These are phyloP conservation scores for Sarcodon aspratus DNA, from an alignment of 768 basidiomycete species.

Conservation along the genomic window DNA sequence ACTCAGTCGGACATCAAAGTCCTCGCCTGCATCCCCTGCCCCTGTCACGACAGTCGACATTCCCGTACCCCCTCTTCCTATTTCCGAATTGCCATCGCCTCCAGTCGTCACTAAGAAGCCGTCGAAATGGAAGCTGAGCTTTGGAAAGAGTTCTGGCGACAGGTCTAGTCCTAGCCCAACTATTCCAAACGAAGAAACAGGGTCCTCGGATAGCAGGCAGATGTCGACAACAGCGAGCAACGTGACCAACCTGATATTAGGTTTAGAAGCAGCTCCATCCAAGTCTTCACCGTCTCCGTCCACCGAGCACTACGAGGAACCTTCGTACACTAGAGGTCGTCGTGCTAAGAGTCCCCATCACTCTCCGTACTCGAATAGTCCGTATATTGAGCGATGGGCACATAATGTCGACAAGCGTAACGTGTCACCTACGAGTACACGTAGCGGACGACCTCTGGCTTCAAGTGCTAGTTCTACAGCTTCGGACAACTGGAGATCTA, in stretches of 20 bases:
- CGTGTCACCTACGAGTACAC: conserved; percentile 44
- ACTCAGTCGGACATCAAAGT: conserved; percentile 49
- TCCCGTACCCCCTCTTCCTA: neutral
- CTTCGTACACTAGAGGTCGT: conserved; percentile 6
- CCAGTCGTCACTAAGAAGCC: conserved; percentile 59
- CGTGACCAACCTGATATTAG: conserved; percentile 67
- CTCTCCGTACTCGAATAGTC: conserved; percentile 3
- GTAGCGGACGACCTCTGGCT: conserved; percentile 37
- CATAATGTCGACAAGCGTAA: conserved; percentile 10
- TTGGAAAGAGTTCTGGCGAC: conserved; percentile 35
- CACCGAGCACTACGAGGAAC: neutral
- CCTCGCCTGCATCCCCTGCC: conserved; percentile 7
- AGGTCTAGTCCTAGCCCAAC: conserved; percentile 4
- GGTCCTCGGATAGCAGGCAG: conserved; percentile 15
- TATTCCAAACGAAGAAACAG: conserved; percentile 7
- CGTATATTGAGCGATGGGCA: neutral
- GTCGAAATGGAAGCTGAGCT: conserved; percentile 78
- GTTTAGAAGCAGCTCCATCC: conserved; percentile 36
- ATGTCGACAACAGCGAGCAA: conserved; percentile 70
- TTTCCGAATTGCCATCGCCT: conserved; percentile 14
- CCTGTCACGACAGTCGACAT: conserved; percentile 2
- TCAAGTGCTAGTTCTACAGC: conserved; percentile 53
- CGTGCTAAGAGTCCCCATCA: conserved; percentile 2
- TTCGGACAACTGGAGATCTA: conserved; percentile 71
- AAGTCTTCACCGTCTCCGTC: conserved; percentile 1